Percentiles rank a stretch among this genome's conserved stretches.
Conservation (phyloP, 2,329 filamentous ascomycete genomes). For the Xylaria sp. region DNA sequence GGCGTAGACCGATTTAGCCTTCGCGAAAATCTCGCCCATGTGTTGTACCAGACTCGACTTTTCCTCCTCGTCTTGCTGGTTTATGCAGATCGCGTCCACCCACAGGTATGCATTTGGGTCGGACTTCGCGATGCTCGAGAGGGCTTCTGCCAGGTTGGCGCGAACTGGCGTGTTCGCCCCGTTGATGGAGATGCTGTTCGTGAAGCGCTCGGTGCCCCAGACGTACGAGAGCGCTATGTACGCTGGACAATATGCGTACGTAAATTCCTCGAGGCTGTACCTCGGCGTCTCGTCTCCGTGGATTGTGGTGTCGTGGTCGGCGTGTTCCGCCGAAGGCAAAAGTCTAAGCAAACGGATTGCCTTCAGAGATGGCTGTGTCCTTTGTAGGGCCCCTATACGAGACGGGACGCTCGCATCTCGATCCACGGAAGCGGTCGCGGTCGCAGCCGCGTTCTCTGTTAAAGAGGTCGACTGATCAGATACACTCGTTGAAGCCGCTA, state of each 20-base stretch:
- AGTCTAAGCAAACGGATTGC: conserved; percentile 17
- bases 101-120: conserved; percentile 21
- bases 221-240: conserved; percentile 32
- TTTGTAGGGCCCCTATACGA: not conserved
- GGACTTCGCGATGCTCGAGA: conserved; percentile 14
- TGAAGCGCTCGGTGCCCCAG: conserved; percentile 26
- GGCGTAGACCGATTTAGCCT: conserved; percentile 25
- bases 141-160: conserved; percentile 20
- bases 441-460: not conserved
- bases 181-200: conserved; percentile 22
- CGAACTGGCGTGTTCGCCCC: conserved; percentile 13
- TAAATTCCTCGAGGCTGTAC: conserved; percentile 17
- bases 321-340: not conserved
- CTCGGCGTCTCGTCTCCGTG: not conserved
- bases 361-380: not conserved
- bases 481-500: not conserved
- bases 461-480: not conserved
- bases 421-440: not conserved
- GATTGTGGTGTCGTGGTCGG: not conserved
- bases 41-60: conserved; percentile 29
- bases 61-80: conserved; percentile 31
- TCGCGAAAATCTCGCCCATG: conserved; percentile 32
- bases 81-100: conserved; percentile 33
- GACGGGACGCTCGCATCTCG: not conserved
- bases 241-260: conserved; percentile 5